These are phyloP conservation scores for Epichloe sibirici DNA, from an alignment of 2,329 filamentous ascomycete species.

Conservation along the genomic window DNA sequence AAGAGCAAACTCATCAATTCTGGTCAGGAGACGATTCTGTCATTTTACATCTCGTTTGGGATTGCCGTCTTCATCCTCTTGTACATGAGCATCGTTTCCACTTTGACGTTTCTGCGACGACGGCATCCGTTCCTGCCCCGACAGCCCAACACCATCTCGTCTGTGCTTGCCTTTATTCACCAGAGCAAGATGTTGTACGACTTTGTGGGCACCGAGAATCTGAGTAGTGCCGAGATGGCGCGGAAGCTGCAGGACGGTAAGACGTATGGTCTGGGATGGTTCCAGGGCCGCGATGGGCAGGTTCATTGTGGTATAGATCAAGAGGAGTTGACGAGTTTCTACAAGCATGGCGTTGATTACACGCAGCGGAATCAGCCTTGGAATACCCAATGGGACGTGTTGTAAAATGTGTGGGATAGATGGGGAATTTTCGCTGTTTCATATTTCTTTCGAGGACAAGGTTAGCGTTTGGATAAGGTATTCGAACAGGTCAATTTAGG, in stretches of 20 bases:
- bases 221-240: slow-evolving; percentile 50
- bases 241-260: slow-evolving; percentile 43
- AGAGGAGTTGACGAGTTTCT: slow-evolving; percentile 54
- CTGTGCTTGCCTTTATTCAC: slow-evolving; percentile 65
- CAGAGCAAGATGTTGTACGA: slow-evolving; percentile 69
- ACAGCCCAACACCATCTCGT: slow-evolving; percentile 67
- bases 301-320: slow-evolving; percentile 68
- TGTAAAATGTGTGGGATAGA: slow-evolving; percentile 10
- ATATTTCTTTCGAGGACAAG: neutral
- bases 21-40: slow-evolving; percentile 47
- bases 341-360: slow-evolving; percentile 49
- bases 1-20: slow-evolving; percentile 26
- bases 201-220: slow-evolving; percentile 58
- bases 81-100: slow-evolving; percentile 49
- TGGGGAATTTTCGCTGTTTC: neutral
- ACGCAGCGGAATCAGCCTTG: slow-evolving; percentile 39
- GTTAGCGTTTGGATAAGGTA: too few relatives aligned
- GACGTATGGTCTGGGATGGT: slow-evolving; percentile 68
- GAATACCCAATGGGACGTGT: slow-evolving; percentile 29
- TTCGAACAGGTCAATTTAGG: too few relatives aligned
- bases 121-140: slow-evolving; percentile 62
- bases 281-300: slow-evolving; percentile 57
- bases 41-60: slow-evolving; percentile 54
- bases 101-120: slow-evolving; percentile 47
- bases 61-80: slow-evolving; percentile 52